These are phyloP conservation scores for Leccinum pallidistipes DNA, from an alignment of 1,284 basidiomycete genomes.

Conservation along the genomic window DNA sequence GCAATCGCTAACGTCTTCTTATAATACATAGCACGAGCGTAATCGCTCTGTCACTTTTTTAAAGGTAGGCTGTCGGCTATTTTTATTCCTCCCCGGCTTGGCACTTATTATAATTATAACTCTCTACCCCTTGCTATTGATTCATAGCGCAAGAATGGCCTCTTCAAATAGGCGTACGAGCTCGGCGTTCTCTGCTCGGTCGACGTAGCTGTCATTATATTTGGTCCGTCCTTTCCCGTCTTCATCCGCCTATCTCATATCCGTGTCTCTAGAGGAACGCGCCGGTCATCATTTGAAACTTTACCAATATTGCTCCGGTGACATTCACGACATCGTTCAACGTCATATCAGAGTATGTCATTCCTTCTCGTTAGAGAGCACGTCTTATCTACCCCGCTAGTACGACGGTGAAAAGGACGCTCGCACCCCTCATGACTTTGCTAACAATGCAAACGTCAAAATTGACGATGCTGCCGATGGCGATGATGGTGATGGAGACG, in stretches of 20 bases:
- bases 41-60: slow-evolving; percentile 90
- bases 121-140: slow-evolving; percentile 32
- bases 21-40: slow-evolving; percentile 73
- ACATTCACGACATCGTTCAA: slow-evolving; percentile 52
- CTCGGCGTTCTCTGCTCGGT: slow-evolving; percentile 72
- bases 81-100: slow-evolving; percentile 49
- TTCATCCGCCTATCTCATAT: neutral
- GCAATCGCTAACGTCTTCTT: slow-evolving; percentile 27
- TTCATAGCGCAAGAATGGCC: slow-evolving; percentile 76
- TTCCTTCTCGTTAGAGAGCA: neutral
- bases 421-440: slow-evolving; percentile 48
- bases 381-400: slow-evolving; percentile 30
- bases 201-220: slow-evolving; percentile 62
- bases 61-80: slow-evolving; percentile 63
- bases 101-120: slow-evolving; percentile 37
- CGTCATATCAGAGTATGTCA: slow-evolving; percentile 46
- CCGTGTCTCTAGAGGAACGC: slow-evolving; percentile 45
- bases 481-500: slow-evolving; percentile 42
- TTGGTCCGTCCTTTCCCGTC: slow-evolving; percentile 40
- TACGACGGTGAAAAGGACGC: slow-evolving; percentile 55
- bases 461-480: slow-evolving; percentile 43
- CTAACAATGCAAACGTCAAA: slow-evolving; percentile 35
- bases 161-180: slow-evolving; percentile 91
- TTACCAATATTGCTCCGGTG: slow-evolving; percentile 61
- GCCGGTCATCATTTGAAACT: slow-evolving; percentile 58